Evolutionary conservation across 2,329 filamentous ascomycete genomes (phyloP).

Genomic region (Calonectria naviculata): DNA sequence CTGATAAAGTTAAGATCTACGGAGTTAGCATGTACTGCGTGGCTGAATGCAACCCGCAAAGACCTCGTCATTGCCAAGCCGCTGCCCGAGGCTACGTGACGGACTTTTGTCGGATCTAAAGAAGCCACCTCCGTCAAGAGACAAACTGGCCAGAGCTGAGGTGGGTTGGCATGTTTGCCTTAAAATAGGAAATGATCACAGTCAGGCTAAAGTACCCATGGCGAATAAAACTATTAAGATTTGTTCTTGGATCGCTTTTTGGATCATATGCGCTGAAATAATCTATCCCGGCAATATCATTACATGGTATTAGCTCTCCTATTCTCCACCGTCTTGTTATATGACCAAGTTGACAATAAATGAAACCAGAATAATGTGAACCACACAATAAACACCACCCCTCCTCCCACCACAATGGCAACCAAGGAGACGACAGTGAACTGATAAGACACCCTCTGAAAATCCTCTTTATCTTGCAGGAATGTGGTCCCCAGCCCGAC

Average conservation of each 20-base stretch:
- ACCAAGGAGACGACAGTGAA: background rate
- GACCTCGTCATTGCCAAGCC: background rate
- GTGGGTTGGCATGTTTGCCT: background rate
- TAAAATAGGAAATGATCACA: too few relatives aligned
- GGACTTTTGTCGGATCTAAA: background rate
- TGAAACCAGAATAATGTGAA: constrained; percentile 17
- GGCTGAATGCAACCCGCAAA: background rate
- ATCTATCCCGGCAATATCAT: background rate
- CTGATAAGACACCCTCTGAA: constrained; percentile 3
- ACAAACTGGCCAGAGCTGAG: background rate
- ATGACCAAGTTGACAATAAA: background rate
- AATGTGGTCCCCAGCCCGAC: constrained; percentile 8
- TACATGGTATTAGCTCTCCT: background rate
- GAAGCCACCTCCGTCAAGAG: background rate
- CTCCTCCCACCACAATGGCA: background rate
- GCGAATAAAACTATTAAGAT: too few relatives aligned
- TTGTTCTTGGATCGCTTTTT: too few relatives aligned
- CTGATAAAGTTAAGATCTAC: background rate
- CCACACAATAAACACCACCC: constrained; percentile 1
- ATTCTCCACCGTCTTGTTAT: background rate
- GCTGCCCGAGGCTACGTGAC: background rate
- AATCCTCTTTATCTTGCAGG: background rate
- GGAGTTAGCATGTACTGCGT: background rate
- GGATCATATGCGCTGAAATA: too few relatives aligned
- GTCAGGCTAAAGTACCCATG: too few relatives aligned